Percentiles rank a stretch among this genome's conserved stretches.
Evolutionary conservation across 345 rosid genomes (phyloP).

Genomic region (Turritis glabra): DNA sequence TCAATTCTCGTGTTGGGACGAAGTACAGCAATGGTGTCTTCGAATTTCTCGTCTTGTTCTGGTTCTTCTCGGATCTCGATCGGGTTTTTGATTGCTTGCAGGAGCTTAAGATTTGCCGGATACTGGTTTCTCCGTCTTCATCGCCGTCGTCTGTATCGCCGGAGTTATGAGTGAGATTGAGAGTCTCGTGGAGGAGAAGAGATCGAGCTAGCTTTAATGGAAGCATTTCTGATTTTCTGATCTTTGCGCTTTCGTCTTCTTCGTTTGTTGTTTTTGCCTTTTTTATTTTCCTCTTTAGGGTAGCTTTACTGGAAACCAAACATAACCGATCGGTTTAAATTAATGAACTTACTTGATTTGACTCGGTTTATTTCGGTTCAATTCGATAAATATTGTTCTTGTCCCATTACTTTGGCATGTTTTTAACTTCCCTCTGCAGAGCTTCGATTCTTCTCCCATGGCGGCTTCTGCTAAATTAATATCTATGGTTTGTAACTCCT

Average conservation of each 20-base stretch:
- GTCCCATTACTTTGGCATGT: too few species aligned
- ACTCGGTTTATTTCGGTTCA: slow-evolving; percentile 15
- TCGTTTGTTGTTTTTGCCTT: not conserved
- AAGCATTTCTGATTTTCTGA: slow-evolving; percentile 38
- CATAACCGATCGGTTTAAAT: slow-evolving; percentile 26
- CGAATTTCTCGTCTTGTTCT: not conserved
- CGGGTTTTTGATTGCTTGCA: slow-evolving; percentile 31
- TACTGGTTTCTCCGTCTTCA: slow-evolving; percentile 32
- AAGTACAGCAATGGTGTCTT: slow-evolving; percentile 59
- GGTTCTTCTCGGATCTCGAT: slow-evolving; percentile 28
- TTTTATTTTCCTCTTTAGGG: slow-evolving; percentile 15
- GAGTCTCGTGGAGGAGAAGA: slow-evolving; percentile 52
- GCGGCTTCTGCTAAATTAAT: slow-evolving; percentile 17
- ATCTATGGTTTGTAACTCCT: slow-evolving; percentile 22
- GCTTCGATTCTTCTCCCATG: slow-evolving; percentile 29
- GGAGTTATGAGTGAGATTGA: slow-evolving; percentile 36
- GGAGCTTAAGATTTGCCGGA: slow-evolving; percentile 34
- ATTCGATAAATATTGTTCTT: too few species aligned
- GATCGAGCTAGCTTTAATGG: slow-evolving; percentile 71
- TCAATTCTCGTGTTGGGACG: slow-evolving; percentile 54
- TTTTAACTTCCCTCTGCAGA: not conserved
- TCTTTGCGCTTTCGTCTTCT: slow-evolving; percentile 21
- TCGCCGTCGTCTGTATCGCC: slow-evolving; percentile 13
- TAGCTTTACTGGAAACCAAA: not conserved
- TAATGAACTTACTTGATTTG: not conserved